Conservation (phyloP, 495 filamentous ascomycete genomes). For the Chaetomium tenue region DNA sequence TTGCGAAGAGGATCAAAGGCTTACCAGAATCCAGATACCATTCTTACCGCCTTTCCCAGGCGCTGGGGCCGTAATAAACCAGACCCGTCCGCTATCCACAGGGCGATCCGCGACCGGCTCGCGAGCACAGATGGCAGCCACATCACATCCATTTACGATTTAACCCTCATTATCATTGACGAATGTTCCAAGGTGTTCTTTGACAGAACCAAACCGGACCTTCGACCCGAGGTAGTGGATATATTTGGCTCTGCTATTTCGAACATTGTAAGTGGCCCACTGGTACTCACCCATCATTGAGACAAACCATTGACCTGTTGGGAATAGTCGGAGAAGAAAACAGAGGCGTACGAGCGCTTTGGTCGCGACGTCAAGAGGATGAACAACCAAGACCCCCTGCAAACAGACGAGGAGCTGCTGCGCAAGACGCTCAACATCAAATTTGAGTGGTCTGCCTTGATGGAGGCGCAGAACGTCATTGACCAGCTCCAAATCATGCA, state of each 20-base stretch:
- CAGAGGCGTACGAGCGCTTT: slow-evolving; percentile 31
- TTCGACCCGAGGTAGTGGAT: slow-evolving; percentile 66
- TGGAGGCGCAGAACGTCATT: slow-evolving; percentile 61
- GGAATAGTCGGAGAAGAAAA: slow-evolving; percentile 30
- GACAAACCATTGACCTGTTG: not conserved
- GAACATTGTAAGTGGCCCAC: slow-evolving; percentile 32
- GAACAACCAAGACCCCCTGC: slow-evolving; percentile 34
- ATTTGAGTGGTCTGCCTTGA: slow-evolving; percentile 61
- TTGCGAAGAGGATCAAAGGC: not conserved
- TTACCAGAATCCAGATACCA: slow-evolving; percentile 39
- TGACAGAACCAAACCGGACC: slow-evolving; percentile 36
- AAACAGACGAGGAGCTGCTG: slow-evolving; percentile 37
- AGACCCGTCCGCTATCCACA: not conserved
- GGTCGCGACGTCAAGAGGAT: slow-evolving; percentile 32
- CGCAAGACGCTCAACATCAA: slow-evolving; percentile 66
- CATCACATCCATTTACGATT: not conserved
- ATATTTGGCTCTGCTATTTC: slow-evolving; percentile 61
- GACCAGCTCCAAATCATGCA: slow-evolving; percentile 55
- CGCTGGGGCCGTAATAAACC: slow-evolving; percentile 6
- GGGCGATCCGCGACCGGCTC: slow-evolving; percentile 1
- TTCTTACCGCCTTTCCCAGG: slow-evolving; percentile 7
- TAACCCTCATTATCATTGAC: slow-evolving; percentile 1
- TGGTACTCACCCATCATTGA: not conserved
- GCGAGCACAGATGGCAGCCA: not conserved
- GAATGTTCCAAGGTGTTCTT: slow-evolving; percentile 13